Percentiles rank a stretch among this genome's conserved stretches.
These are phyloP conservation scores for Cryptococcus floricola DNA, from an alignment of 1,284 basidiomycete genomes.

Conservation along the genomic window DNA sequence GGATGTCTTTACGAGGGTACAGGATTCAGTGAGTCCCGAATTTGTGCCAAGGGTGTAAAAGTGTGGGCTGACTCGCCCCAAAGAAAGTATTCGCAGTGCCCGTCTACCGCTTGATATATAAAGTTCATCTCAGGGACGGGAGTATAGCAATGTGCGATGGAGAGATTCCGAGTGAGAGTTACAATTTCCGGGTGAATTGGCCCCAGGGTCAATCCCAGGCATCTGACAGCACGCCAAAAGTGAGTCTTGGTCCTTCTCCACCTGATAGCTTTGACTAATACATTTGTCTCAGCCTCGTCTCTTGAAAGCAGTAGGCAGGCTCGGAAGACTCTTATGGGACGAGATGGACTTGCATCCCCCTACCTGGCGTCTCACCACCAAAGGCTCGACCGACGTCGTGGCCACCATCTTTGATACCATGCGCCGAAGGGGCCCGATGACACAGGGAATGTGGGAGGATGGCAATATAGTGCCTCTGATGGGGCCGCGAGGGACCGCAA, in stretches of 20 bases:
- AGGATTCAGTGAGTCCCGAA: slow-evolving; percentile 7
- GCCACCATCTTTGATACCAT: slow-evolving; percentile 12
- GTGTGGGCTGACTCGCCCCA: not conserved
- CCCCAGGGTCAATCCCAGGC: not conserved
- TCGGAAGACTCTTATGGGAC: too few relatives aligned
- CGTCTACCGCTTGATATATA: slow-evolving; percentile 4
- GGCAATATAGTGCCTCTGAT: slow-evolving; percentile 12
- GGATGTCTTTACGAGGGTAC: slow-evolving; percentile 3
- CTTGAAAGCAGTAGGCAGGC: too few relatives aligned
- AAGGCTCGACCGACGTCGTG: slow-evolving; percentile 1
- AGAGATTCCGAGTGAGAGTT: not conserved
- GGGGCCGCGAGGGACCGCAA: not conserved
- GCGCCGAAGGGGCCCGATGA: slow-evolving; percentile 16
- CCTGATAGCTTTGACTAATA: not conserved
- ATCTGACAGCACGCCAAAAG: not conserved
- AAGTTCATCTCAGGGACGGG: not conserved
- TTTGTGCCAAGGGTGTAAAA: too few relatives aligned
- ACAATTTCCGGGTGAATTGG: not conserved
- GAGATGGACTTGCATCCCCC: too few relatives aligned
- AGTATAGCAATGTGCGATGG: not conserved
- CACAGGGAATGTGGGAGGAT: slow-evolving; percentile 18
- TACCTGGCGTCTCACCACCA: too few relatives aligned
- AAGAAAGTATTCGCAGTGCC: slow-evolving; percentile 9
- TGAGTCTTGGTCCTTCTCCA: not conserved
- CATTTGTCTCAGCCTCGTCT: too few relatives aligned